These are phyloP conservation scores for Botrytis medusae DNA, from an alignment of 2,329 filamentous ascomycete species.

Conservation along the genomic window DNA sequence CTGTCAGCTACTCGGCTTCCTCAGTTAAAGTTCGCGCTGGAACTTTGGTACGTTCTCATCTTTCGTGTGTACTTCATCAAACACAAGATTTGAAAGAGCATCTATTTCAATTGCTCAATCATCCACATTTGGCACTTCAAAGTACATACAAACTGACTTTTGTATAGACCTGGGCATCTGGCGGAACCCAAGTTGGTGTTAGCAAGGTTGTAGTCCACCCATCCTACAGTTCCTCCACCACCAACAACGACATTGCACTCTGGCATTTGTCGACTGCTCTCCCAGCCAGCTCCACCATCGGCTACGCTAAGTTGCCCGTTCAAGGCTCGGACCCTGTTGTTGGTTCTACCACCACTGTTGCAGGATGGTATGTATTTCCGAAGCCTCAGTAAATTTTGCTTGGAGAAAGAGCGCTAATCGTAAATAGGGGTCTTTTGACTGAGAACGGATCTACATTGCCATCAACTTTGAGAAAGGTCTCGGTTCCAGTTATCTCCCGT, in stretches of 20 bases:
- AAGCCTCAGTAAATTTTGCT: conserved; percentile 12
- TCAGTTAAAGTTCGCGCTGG: conserved; percentile 31
- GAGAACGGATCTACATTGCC: conserved; percentile 22
- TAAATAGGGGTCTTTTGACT: conserved; percentile 12
- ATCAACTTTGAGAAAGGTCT: conserved; percentile 27
- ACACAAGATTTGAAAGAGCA: neutral
- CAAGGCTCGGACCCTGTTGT: conserved; percentile 29
- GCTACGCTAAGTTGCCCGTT: conserved; percentile 27
- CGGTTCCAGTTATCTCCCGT: conserved; percentile 29
- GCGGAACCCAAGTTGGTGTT: conserved; percentile 26
- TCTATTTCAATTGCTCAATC: no score
- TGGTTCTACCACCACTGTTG: conserved; percentile 22
- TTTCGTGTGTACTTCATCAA: neutral
- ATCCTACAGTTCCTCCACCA: conserved; percentile 23
- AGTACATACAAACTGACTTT: neutral
- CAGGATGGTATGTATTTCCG: conserved; percentile 18
- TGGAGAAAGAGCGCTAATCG: neutral
- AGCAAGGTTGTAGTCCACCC: conserved; percentile 26
- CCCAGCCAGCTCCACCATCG: conserved; percentile 25
- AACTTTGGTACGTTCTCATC: conserved; percentile 26
- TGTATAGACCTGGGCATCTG: conserved; percentile 27
- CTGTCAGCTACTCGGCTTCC: conserved; percentile 21
- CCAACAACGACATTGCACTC: conserved; percentile 28
- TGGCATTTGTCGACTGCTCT: conserved; percentile 29
- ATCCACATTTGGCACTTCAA: neutral